Evolutionary conservation across 2,329 filamentous ascomycete species (phyloP).

Genomic region (Colletotrichum liriopes): DNA sequence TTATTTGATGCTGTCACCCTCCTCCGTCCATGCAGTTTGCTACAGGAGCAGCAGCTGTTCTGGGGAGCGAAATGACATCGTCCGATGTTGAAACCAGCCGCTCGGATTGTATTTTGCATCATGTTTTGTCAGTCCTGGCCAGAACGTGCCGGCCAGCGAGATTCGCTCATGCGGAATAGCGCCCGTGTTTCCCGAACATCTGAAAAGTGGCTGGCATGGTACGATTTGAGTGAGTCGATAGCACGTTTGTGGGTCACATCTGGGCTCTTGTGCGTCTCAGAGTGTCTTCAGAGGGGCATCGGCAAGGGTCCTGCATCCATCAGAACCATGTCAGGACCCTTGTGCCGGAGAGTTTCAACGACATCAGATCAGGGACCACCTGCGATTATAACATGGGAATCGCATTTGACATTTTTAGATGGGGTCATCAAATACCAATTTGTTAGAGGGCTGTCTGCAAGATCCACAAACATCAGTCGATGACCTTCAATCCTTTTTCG

Average conservation of each 20-base stretch:
- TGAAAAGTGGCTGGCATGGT: slow-evolving; percentile 33
- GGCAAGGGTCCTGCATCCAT: slow-evolving; percentile 35
- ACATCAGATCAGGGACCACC: slow-evolving; percentile 20
- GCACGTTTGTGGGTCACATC: slow-evolving; percentile 34
- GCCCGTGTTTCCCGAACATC: slow-evolving; percentile 35
- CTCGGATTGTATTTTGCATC: slow-evolving; percentile 31
- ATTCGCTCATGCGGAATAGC: slow-evolving; percentile 23
- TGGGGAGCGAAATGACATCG: slow-evolving; percentile 24
- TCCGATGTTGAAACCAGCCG: slow-evolving; percentile 40
- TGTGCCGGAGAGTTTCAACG: slow-evolving; percentile 31
- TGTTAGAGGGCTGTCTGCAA: slow-evolving; percentile 7
- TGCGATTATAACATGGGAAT: slow-evolving; percentile 24
- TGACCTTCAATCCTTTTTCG: slow-evolving; percentile 17
- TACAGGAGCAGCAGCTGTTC: slow-evolving; percentile 2
- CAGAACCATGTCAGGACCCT: slow-evolving; percentile 31
- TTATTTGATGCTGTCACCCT: slow-evolving; percentile 27
- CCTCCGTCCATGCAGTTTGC: slow-evolving; percentile 12
- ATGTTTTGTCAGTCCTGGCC: slow-evolving; percentile 30
- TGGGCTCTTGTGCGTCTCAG: slow-evolving; percentile 37
- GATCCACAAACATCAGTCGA: slow-evolving; percentile 38
- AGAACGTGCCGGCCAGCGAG: slow-evolving; percentile 21
- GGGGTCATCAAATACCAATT: slow-evolving; percentile 10
- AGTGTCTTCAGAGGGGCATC: slow-evolving; percentile 24
- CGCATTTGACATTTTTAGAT: slow-evolving; percentile 16
- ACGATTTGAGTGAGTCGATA: slow-evolving; percentile 37